Conservation (phyloP, 305 asterid species). For the Ajuga reptans region DNA sequence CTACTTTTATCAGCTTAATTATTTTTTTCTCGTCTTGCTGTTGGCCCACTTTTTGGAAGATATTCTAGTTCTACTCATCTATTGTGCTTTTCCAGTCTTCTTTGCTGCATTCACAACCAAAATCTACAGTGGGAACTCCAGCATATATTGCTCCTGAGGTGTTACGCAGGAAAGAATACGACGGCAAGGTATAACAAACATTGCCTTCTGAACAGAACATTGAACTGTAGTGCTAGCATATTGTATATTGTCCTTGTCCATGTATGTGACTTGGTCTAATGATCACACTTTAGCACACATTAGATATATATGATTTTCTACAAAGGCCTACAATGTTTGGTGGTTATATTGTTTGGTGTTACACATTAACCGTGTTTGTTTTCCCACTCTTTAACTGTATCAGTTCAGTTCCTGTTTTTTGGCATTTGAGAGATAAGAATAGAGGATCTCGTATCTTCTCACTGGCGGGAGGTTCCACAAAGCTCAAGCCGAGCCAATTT, state of each 20-base stretch:
- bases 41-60: neutral
- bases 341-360: neutral
- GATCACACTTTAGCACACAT: neutral
- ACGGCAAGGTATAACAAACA: conserved; percentile 40
- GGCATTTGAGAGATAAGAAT: neutral
- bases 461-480: neutral
- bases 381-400: neutral
- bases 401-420: neutral
- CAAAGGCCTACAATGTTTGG: neutral
- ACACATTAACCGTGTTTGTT: neutral
- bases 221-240: neutral
- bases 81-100: neutral
- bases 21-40: neutral
- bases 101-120: too few relatives aligned
- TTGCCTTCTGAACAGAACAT: neutral
- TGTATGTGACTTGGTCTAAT: neutral
- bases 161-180: too few relatives aligned
- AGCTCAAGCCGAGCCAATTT: neutral
- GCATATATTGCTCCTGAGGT: too few relatives aligned
- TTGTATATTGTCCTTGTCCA: neutral
- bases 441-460: neutral
- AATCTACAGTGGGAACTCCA: too few relatives aligned
- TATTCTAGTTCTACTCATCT: neutral
- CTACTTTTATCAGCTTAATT: conserved; percentile 1
- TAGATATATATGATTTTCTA: neutral